These are phyloP conservation scores for Fusarium coicis DNA, from an alignment of 2,329 filamentous ascomycete genomes.

Conservation along the genomic window DNA sequence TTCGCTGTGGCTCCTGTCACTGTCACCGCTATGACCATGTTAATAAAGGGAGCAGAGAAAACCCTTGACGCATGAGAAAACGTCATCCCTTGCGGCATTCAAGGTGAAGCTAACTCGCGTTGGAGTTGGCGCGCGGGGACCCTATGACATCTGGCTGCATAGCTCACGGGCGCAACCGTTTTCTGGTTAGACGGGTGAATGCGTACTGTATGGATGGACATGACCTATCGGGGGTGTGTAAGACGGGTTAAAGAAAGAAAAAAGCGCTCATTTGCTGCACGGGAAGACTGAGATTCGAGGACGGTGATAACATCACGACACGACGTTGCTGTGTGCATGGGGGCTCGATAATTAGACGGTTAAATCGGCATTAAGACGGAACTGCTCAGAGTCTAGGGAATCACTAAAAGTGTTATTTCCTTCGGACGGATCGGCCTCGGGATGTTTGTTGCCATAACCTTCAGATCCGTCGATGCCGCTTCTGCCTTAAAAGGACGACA, in stretches of 20 bases:
- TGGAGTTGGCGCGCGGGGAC: slow-evolving; percentile 18
- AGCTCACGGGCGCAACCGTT: neutral
- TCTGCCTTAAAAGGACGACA: neutral
- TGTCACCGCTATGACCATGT: slow-evolving; percentile 12
- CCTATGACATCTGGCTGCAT: slow-evolving; percentile 38
- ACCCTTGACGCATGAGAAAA: slow-evolving; percentile 31
- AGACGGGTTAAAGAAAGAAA: neutral
- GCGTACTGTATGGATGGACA: neutral
- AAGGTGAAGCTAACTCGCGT: neutral
- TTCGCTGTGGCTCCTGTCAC: slow-evolving; percentile 21
- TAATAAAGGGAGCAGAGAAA: slow-evolving; percentile 1
- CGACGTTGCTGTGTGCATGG: neutral
- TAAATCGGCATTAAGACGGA: slow-evolving; percentile 9
- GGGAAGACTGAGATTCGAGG: neutral
- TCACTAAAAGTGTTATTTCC: slow-evolving; percentile 1
- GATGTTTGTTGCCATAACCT: slow-evolving; percentile 3
- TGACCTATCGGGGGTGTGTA: neutral
- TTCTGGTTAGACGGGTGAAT: slow-evolving; percentile 7
- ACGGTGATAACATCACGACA: neutral
- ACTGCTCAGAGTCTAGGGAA: neutral
- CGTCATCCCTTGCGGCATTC: slow-evolving; percentile 22
- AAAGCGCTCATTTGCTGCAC: slow-evolving; percentile 9
- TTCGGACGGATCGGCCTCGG: slow-evolving; percentile 17
- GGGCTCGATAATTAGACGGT: neutral
- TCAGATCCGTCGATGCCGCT: neutral